Base-by-base conservation (phyloP, 2,329 filamentous ascomycete species). In the Fusarium subtropicale region DNA sequence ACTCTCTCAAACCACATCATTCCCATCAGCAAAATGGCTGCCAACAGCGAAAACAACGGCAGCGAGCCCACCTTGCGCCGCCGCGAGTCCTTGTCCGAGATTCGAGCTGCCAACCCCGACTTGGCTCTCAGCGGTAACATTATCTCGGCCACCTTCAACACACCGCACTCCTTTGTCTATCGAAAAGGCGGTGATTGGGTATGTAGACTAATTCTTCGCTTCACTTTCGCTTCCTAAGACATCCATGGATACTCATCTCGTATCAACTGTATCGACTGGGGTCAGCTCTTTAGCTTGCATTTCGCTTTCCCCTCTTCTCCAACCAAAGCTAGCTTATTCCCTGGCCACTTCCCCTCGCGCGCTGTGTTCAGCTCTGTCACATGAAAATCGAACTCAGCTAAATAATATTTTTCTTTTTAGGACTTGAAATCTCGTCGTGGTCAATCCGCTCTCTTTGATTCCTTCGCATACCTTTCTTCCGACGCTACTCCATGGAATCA, bases 371-470 rank as follows among this genome's bases (percentile, higher is more conserved):
- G 26, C 55, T 47, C 39, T 33, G 30, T 58, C 54, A 66, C 62
- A 60, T 68, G 59, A 52, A 71, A 64, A 65, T 57, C 48, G 51
- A 65, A n/a, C 58, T 33, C 31, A 34, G 31, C 67, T 71, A 65
- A 70, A 56, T n/a, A 38, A 34, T 62, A n/a, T 47, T 20, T 31
- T 36, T 34, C 42, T 26, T 42, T 28, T 26, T 68, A 95, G 92
- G 88, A 92, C 76, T 82, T 97, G 57, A 89, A 88, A 73, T 84
- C 89, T 64, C 92, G 94, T 28, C 91, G 91, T 64, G 95, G 95
- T 57, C 95, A 94, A 61, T 97, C 95, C 15, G 94, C 95, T 18
- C 86, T 98, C 34, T 97, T 97, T 80, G 94, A 97, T 79, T 94
- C 94, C 12, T 94, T 98, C 76, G 88, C 91, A 58, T 91, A 97